Evolutionary conservation across 495 filamentous ascomycete species (phyloP).

Genomic region (Collariella sp.): DNA sequence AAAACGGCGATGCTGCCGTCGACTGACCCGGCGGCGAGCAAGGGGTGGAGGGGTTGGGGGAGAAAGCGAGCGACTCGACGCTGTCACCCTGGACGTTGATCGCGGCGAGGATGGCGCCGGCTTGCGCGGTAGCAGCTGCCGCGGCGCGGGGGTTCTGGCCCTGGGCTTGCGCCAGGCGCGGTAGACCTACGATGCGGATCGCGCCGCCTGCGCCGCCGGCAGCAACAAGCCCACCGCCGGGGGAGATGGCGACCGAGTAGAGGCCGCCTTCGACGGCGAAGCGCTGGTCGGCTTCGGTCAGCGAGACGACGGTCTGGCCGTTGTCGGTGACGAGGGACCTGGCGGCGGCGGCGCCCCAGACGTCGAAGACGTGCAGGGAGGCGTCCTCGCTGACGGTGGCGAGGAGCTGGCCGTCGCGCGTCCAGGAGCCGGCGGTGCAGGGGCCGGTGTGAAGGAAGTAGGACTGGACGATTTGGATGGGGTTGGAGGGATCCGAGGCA

Average conservation of each 20-base stretch:
- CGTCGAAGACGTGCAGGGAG: slow-evolving; percentile 86
- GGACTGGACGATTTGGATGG: slow-evolving; percentile 72
- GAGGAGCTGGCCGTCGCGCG: slow-evolving; percentile 76
- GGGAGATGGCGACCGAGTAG: slow-evolving; percentile 75
- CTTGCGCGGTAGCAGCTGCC: slow-evolving; percentile 46
- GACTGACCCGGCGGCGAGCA: slow-evolving; percentile 82
- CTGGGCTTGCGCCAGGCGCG: slow-evolving; percentile 48
- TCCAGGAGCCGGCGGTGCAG: slow-evolving; percentile 88
- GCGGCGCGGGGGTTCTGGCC: slow-evolving; percentile 7
- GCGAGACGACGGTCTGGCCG: slow-evolving; percentile 66
- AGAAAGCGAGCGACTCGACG: slow-evolving; percentile 76
- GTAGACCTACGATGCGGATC: slow-evolving; percentile 76
- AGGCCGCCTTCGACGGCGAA: slow-evolving; percentile 88
- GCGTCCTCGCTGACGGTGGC: slow-evolving; percentile 86
- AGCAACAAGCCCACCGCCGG: slow-evolving; percentile 66
- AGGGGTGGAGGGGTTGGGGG: slow-evolving; percentile 40
- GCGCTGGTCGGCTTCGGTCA: slow-evolving; percentile 77
- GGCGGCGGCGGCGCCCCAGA: slow-evolving; percentile 73
- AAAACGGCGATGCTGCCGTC: slow-evolving; percentile 87
- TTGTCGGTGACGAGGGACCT: slow-evolving; percentile 60
- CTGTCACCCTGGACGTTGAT: slow-evolving; percentile 61
- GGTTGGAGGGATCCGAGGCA: slow-evolving; percentile 42
- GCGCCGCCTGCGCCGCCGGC: slow-evolving; percentile 81
- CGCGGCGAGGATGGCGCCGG: slow-evolving; percentile 67
- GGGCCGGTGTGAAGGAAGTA: slow-evolving; percentile 84